Conservation (phyloP, 2,329 filamentous ascomycete genomes). For the Penicillium sp. region DNA sequence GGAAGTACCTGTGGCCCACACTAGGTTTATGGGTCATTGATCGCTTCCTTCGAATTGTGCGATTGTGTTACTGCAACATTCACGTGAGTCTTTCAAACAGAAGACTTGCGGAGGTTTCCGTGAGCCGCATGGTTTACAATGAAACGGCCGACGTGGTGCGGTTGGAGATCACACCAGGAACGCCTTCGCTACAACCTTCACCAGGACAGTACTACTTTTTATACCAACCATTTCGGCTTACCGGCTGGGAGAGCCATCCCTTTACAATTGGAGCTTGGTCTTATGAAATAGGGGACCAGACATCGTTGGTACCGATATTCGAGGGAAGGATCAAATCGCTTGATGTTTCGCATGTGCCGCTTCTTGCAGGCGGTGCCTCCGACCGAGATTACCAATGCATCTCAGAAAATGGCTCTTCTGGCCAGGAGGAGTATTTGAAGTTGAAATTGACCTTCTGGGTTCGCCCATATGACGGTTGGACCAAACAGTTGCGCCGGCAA, state of each 20-base stretch:
- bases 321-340: conserved; percentile 5
- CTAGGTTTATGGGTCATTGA: conserved; percentile 51
- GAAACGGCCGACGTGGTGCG: conserved; percentile 46
- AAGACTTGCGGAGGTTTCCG: conserved; percentile 29
- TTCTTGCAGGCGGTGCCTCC: conserved; percentile 20
- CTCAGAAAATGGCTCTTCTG: not conserved
- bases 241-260: conserved; percentile 52
- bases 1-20: conserved; percentile 51
- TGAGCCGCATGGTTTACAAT: conserved; percentile 44
- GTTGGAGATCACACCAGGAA: conserved; percentile 44
- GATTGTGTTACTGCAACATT: conserved; percentile 46
- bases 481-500: conserved; percentile 43
- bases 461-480: conserved; percentile 53
- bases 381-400: not conserved
- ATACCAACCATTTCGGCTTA: conserved; percentile 45
- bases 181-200: conserved; percentile 32
- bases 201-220: conserved; percentile 53
- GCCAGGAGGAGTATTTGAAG: conserved; percentile 4
- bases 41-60: conserved; percentile 43
- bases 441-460: conserved; percentile 49
- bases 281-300: conserved; percentile 9
- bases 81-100: conserved; percentile 27
- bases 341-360: conserved; percentile 25
- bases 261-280: conserved; percentile 45
- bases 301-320: not conserved